Evolutionary conservation across 2,329 filamentous ascomycete genomes (phyloP), one percentile per base, ranked within the genome.

Genomic region (Colletotrichum sublineola): DNA sequence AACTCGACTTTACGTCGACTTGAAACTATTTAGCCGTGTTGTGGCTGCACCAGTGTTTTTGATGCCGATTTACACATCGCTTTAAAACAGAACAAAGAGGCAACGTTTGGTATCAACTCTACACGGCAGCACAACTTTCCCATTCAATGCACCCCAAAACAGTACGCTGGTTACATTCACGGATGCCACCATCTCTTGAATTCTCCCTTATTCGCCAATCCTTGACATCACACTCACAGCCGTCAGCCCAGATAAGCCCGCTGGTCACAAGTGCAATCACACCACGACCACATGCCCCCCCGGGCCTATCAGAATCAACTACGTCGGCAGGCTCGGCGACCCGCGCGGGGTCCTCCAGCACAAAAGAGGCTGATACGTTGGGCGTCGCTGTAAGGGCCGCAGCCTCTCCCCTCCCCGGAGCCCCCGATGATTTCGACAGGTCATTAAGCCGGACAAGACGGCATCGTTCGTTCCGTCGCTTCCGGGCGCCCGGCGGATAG

Each of bases 391-490:
- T 15, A 29, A 29, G 24, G 55, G 12, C 36, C n/a, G 36, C 55
- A 58, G 38, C 33, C 31, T 33, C 29, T 20, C 6, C 18, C 44
- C 20, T 11, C 9, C 7, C 61, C 61, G 61, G 46, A 31, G 9
- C 46, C 61, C 29, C 46, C 46, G 46, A 63, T 1, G 11, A 63
- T 63, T 63, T 40, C 33, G 42, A 63, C 61, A 63, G 61, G 61
- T 52, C 48, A 33, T 63, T 53, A 53, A n/a, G 20, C 61, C 61
- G 61, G 46, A 63, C 33, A 9, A n/a, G n/a, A n/a, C 18, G 46
- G 61, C 36, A 53, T 53, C 36, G 33, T 24, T 40, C 3, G 3
- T 40, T 36, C 61, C 61, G 36, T 63, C 48, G 24, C 46, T 63
- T 31, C 61, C 61, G 61, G 58, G 61, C 61, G 31, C 15, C 18